Evolutionary conservation across 306 rosid genomes (phyloP).

Genomic region (Quercus cerris): DNA sequence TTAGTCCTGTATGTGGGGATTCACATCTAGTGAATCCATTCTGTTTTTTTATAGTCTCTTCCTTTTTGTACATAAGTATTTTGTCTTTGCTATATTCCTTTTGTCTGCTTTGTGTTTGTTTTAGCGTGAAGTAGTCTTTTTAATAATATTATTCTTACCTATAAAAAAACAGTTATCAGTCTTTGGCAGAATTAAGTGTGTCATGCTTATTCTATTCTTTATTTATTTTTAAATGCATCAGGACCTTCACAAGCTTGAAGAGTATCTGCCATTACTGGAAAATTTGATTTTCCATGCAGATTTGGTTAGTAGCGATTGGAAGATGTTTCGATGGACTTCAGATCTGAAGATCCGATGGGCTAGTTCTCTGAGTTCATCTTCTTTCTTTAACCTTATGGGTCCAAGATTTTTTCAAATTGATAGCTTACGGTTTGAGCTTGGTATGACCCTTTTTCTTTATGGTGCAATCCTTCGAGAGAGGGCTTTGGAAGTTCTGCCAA

Average conservation of each 20-base stretch:
- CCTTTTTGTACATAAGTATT: too few species aligned
- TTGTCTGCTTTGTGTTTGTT: too few species aligned
- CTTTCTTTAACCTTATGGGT: constrained; percentile 49
- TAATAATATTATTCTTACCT: too few species aligned
- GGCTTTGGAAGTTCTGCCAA: constrained; percentile 60
- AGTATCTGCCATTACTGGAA: constrained; percentile 71
- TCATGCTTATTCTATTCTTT: background rate
- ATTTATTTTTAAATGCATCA: constrained; percentile 31
- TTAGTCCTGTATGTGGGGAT: too few species aligned
- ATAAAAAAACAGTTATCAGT: background rate
- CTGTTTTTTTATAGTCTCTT: too few species aligned
- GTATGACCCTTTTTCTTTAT: constrained; percentile 61
- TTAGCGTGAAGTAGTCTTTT: too few species aligned
- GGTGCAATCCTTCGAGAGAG: constrained; percentile 66
- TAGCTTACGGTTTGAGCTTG: constrained; percentile 58
- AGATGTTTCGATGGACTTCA: constrained; percentile 37
- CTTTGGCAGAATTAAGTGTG: background rate
- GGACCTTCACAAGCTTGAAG: constrained; percentile 62
- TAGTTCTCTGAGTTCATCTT: constrained; percentile 53
- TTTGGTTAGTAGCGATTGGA: constrained; percentile 13
- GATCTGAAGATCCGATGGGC: constrained; percentile 63
- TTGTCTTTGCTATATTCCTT: too few species aligned
- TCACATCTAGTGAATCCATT: too few species aligned
- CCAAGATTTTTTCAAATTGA: constrained; percentile 54
- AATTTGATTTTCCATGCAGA: constrained; percentile 42